phyloP scores from a whole-genome alignment of 106 monocot genomes.

The Dioscorea zingiberensis region DNA sequence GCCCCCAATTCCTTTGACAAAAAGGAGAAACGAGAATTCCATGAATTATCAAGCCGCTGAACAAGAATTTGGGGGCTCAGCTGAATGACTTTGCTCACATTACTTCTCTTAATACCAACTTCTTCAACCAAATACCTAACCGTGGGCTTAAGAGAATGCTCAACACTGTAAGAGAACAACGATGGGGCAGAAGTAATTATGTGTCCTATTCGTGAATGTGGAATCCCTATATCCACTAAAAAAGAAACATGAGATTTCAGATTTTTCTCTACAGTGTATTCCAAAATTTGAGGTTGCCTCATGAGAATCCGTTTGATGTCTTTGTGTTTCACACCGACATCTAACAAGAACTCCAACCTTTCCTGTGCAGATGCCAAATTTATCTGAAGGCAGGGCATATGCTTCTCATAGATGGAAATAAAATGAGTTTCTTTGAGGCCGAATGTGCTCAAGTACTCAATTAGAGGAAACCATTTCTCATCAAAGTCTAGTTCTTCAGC shows the following conservation, averaged over 20 bases:
- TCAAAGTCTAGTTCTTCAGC: slow-evolving; percentile 81
- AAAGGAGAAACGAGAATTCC: slow-evolving; percentile 65
- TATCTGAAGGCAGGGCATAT: slow-evolving; percentile 84
- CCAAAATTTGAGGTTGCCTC: slow-evolving; percentile 92
- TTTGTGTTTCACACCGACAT: slow-evolving; percentile 65
- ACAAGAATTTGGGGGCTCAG: slow-evolving; percentile 94
- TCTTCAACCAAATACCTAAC: slow-evolving; percentile 90
- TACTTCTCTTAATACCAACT: slow-evolving; percentile 70
- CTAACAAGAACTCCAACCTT: slow-evolving; percentile 70
- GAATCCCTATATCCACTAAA: slow-evolving; percentile 63
- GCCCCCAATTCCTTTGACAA: slow-evolving; percentile 89
- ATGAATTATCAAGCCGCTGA: slow-evolving; percentile 74
- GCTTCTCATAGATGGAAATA: slow-evolving; percentile 75
- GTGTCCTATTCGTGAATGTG: slow-evolving; percentile 70
- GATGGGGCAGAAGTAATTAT: slow-evolving; percentile 83
- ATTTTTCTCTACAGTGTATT: slow-evolving; percentile 84
- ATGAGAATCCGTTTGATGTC: slow-evolving; percentile 78
- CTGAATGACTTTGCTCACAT: slow-evolving; percentile 87
- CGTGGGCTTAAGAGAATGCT: slow-evolving; percentile 81
- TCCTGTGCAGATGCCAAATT: slow-evolving; percentile 72
- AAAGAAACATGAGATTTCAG: slow-evolving; percentile 80
- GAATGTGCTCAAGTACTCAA: slow-evolving; percentile 79
- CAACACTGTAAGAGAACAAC: slow-evolving; percentile 85
- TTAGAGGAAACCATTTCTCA: slow-evolving; percentile 83
- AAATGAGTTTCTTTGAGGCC: slow-evolving; percentile 86